Evolutionary conservation across 202 grass and related monocot genomes (phyloP).

Genomic region (Zoysia matrella): DNA sequence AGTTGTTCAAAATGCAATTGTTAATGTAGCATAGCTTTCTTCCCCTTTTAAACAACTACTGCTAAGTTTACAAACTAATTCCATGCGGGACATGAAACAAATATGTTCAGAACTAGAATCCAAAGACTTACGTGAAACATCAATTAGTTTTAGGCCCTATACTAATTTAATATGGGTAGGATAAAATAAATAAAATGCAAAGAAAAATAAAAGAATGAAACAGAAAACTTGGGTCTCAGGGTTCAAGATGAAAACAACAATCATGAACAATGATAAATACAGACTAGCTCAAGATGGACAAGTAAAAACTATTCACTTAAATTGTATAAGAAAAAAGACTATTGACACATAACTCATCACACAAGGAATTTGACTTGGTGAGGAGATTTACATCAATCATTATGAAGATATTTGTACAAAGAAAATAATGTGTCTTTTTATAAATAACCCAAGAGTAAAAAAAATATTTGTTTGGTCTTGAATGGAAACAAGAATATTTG

Average conservation of each 20-base stretch:
- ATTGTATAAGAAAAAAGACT: neutral
- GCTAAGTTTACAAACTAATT: constrained; percentile 14
- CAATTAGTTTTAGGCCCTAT: constrained; percentile 25
- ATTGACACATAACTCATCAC: neutral
- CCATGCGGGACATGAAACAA: neutral
- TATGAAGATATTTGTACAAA: constrained; percentile 30
- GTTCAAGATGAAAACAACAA: constrained; percentile 29
- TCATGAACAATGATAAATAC: neutral
- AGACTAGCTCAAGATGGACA: constrained; percentile 5
- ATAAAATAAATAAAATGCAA: neutral
- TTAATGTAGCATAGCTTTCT: neutral
- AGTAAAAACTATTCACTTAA: constrained; percentile 1
- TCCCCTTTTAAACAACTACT: neutral
- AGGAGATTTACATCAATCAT: neutral
- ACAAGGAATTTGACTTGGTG: neutral
- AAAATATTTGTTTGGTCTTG: neutral
- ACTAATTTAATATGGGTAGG: neutral
- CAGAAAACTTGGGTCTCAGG: neutral
- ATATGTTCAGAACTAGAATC: constrained; percentile 10
- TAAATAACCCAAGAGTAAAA: constrained; percentile 29
- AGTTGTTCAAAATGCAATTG: neutral
- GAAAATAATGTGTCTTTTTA: neutral
- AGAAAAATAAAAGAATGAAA: constrained; percentile 9
- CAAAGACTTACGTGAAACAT: constrained; percentile 13
- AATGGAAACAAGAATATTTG: constrained; percentile 8